Conservation (phyloP, 345 rosid species). For the Pistacia atlantica region DNA sequence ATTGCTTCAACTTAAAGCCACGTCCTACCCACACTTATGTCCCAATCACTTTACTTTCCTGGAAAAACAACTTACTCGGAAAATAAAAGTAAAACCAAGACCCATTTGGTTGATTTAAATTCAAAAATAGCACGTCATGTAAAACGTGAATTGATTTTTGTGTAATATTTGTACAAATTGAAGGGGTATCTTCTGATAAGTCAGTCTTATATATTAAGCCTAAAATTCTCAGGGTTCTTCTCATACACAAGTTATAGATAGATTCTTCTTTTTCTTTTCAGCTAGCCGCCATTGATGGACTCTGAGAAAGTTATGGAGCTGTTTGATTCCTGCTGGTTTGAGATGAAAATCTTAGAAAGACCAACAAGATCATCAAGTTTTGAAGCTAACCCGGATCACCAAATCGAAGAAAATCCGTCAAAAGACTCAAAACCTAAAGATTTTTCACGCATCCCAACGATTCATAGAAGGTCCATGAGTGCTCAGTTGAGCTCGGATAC, state of each 20-base stretch:
- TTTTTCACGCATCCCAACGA: constrained; percentile 27
- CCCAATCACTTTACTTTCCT: constrained; percentile 27
- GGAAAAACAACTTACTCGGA: constrained; percentile 27
- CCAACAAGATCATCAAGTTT: constrained; percentile 9
- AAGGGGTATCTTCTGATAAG: constrained; percentile 32
- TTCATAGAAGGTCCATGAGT: constrained; percentile 55
- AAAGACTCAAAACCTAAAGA: constrained; percentile 11
- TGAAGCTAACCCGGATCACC: constrained; percentile 27
- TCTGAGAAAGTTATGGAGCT: constrained; percentile 34
- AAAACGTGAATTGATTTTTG: constrained; percentile 31
- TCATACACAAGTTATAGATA: constrained; percentile 1
- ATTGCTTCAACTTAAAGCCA: constrained; percentile 43
- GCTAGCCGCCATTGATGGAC: constrained; percentile 39
- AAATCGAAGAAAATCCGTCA: constrained; percentile 22
- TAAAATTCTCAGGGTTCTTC: background rate
- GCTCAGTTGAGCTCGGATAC: constrained; percentile 38
- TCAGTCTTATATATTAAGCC: constrained; percentile 10
- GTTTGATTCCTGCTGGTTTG: constrained; percentile 51
- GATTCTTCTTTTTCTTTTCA: background rate
- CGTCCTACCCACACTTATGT: constrained; percentile 20
- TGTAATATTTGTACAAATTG: background rate
- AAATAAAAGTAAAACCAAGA: constrained; percentile 19
- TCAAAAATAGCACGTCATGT: background rate
- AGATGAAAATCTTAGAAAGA: constrained; percentile 44
- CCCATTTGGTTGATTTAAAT: background rate